A percentile compares a stretch with the other conserved stretches of the same genome.
Conservation (phyloP, 192 early-diverging fungal species). For the Coemansia asiatica region DNA sequence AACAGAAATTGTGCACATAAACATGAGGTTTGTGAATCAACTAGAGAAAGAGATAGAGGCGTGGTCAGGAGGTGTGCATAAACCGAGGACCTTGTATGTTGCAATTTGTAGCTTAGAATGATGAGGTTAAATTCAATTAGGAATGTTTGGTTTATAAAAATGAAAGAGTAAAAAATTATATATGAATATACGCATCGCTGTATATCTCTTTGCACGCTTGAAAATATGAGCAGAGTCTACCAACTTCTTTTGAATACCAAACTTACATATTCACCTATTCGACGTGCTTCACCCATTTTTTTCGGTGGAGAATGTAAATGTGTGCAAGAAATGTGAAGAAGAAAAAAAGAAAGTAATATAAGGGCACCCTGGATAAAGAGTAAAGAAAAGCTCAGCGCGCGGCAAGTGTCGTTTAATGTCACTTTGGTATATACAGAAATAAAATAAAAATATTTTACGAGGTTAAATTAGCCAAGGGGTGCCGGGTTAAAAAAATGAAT, state of each 20-base stretch:
- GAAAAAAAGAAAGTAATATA: neutral
- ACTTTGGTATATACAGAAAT: neutral
- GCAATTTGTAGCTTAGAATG: neutral
- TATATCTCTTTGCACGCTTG: neutral
- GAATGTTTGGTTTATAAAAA: neutral
- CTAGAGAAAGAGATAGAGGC: neutral
- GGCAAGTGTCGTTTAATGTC: neutral
- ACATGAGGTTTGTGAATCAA: neutral
- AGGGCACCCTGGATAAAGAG: neutral
- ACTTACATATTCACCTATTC: conserved; percentile 57
- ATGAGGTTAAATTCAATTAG: neutral
- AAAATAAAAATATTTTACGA: neutral
- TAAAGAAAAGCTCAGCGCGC: neutral
- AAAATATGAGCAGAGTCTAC: neutral
- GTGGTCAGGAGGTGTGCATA: neutral
- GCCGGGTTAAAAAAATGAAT: neutral
- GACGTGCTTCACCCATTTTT: conserved; percentile 41
- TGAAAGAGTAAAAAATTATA: neutral
- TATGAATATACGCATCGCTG: too few species aligned
- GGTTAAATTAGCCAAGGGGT: neutral
- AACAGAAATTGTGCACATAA: neutral
- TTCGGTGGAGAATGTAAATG: neutral
- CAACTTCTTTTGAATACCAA: neutral
- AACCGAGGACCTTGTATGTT: neutral
- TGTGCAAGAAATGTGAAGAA: neutral